Evolutionary conservation across 2,329 filamentous ascomycete genomes (phyloP).

Genomic region (Diaporthe longicolla): DNA sequence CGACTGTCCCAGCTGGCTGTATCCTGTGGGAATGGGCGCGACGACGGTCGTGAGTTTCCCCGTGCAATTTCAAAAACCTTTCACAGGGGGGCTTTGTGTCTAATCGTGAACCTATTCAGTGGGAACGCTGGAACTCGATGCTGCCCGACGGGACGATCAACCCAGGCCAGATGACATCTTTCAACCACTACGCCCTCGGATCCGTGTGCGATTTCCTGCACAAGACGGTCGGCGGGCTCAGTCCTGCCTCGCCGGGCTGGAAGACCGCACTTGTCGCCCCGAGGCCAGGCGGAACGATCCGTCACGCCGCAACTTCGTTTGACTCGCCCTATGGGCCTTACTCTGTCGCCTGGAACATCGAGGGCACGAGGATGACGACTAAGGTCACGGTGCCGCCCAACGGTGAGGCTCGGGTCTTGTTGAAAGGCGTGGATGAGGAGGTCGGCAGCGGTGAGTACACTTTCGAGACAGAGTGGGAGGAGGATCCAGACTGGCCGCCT

Average conservation of each 20-base stretch:
- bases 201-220: slow-evolving; percentile 57
- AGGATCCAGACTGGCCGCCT: slow-evolving; percentile 37
- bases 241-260: slow-evolving; percentile 50
- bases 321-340: slow-evolving; percentile 38
- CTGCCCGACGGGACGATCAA: slow-evolving; percentile 54
- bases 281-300: slow-evolving; percentile 49
- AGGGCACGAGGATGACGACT: not conserved
- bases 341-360: not conserved
- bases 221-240: slow-evolving; percentile 51
- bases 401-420: not conserved
- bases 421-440: not conserved
- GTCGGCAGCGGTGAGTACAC: slow-evolving; percentile 28
- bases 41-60: too few species aligned
- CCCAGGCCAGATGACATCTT: slow-evolving; percentile 56
- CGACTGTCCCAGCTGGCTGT: slow-evolving; percentile 55
- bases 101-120: slow-evolving; percentile 38
- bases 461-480: slow-evolving; percentile 36
- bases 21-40: slow-evolving; percentile 55
- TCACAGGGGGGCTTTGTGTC: too few species aligned
- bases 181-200: slow-evolving; percentile 59
- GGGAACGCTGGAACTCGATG: slow-evolving; percentile 59
- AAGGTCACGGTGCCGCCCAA: slow-evolving; percentile 4
- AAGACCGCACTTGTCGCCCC: slow-evolving; percentile 48
- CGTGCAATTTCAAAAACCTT: too few species aligned
- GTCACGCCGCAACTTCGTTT: slow-evolving; percentile 33